Conservation (phyloP, 1,284 basidiomycete species). For the Trichosporon coremiiforme region DNA sequence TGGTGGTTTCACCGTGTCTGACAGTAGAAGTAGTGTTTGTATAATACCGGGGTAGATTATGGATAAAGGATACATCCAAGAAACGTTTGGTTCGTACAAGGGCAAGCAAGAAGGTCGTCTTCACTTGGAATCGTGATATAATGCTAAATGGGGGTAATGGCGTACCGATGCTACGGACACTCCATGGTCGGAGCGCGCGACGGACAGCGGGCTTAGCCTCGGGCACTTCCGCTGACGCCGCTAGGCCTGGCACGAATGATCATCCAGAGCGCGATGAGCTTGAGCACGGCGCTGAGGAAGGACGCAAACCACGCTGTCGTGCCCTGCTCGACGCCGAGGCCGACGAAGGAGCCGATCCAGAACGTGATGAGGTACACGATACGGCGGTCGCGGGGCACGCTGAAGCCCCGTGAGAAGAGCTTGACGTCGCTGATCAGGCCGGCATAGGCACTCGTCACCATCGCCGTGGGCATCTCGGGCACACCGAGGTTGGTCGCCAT, state of each 20-base stretch:
- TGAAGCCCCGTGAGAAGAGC: constrained; percentile 27
- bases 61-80: constrained; percentile 3
- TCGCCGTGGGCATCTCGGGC: constrained; percentile 39
- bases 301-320: constrained; percentile 22
- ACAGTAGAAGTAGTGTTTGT: constrained; percentile 14
- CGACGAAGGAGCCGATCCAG: constrained; percentile 36
- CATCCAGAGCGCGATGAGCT: constrained; percentile 23
- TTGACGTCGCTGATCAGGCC: constrained; percentile 38
- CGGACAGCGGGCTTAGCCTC: neutral
- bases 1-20: no score
- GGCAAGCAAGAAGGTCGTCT: neutral
- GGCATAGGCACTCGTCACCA: constrained; percentile 40
- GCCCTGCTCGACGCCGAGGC: constrained; percentile 27
- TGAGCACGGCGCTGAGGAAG: constrained; percentile 23
- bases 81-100: neutral
- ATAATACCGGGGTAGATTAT: constrained; percentile 1
- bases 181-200: neutral
- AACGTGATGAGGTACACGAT: constrained; percentile 37
- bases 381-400: constrained; percentile 34
- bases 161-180: neutral
- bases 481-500: constrained; percentile 37
- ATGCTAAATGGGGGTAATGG: neutral
- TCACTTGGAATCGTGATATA: neutral
- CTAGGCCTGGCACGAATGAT: constrained; percentile 5
- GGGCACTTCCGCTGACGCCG: constrained; percentile 3